Conservation (phyloP, 352 stramenopile genomes). For the Phytopythium mirpurense region DNA sequence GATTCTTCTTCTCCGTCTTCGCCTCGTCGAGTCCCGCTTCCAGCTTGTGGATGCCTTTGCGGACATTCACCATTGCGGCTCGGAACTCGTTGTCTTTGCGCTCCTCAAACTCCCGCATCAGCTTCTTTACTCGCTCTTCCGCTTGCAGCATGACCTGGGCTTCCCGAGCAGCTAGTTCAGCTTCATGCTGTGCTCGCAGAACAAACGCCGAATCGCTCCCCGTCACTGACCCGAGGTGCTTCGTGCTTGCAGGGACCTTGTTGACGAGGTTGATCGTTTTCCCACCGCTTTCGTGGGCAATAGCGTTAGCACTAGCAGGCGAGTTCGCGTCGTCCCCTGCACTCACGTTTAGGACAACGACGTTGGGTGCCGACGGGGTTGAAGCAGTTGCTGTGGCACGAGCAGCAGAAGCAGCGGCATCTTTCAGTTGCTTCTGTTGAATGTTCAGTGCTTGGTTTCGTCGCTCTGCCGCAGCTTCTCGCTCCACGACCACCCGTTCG, state of each 20-base stretch:
- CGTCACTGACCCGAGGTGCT: background rate
- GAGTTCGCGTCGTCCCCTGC: constrained; percentile 18
- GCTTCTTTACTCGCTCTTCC: constrained; percentile 46
- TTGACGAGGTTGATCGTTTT: constrained; percentile 17
- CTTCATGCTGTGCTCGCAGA: constrained; percentile 41
- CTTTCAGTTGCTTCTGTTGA: constrained; percentile 10
- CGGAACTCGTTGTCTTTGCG: constrained; percentile 63
- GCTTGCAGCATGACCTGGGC: constrained; percentile 40
- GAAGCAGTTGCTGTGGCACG: background rate
- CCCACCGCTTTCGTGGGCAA: background rate
- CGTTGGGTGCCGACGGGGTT: constrained; percentile 22
- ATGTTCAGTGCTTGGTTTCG: constrained; percentile 12
- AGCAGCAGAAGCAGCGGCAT: constrained; percentile 1
- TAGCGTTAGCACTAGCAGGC: background rate
- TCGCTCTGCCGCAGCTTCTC: constrained; percentile 29
- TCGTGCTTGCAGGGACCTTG: constrained; percentile 12
- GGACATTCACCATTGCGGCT: constrained; percentile 65
- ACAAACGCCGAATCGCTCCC: constrained; percentile 20
- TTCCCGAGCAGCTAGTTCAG: constrained; percentile 49
- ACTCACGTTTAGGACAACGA: constrained; percentile 58
- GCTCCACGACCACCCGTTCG: constrained; percentile 37
- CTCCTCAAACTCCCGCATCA: constrained; percentile 56
- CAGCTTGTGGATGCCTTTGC: constrained; percentile 69
- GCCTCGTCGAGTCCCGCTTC: constrained; percentile 41
- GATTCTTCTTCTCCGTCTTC: constrained; percentile 37